phyloP scores from a whole-genome alignment of 306 rosid species.

The Cyamopsis tetragonoloba region DNA sequence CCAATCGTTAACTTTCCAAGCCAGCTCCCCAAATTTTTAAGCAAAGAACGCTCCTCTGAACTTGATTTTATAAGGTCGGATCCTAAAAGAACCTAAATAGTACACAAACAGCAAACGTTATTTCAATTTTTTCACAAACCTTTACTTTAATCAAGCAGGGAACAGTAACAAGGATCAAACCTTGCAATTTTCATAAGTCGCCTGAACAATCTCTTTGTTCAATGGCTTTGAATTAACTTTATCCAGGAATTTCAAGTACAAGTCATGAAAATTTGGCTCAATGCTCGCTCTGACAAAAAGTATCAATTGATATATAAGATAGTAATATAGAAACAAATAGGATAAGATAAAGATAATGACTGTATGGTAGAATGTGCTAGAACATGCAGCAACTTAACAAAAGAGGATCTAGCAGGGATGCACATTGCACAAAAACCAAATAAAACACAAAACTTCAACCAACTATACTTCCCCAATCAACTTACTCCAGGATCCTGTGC shows the following conservation, averaged over 20 bases:
- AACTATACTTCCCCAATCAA: not conserved
- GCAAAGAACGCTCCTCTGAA: constrained; percentile 96
- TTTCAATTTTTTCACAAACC: not conserved
- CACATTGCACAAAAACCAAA: not conserved
- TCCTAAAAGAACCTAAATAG: constrained; percentile 86
- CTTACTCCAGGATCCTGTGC: not conserved
- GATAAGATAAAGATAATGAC: not conserved
- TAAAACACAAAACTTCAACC: not conserved
- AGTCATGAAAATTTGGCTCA: constrained; percentile 95
- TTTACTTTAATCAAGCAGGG: constrained; percentile 10
- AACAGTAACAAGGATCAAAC: constrained; percentile 34
- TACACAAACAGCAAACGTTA: constrained; percentile 3
- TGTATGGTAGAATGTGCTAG: not conserved
- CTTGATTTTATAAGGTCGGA: constrained; percentile 96
- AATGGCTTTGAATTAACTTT: constrained; percentile 77
- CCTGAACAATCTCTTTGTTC: constrained; percentile 84
- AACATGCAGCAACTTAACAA: not conserved
- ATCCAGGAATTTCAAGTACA: constrained; percentile 87
- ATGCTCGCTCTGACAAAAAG: constrained; percentile 81
- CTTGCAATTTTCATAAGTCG: constrained; percentile 98
- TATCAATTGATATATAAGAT: not conserved
- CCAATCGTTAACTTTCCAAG: constrained; percentile 98
- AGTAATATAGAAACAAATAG: not conserved
- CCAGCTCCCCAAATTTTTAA: constrained; percentile 99
- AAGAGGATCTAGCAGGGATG: not conserved